Evolutionary conservation across 371 early-diverging fungal genomes (phyloP).

Genomic region (Batrachochytrium dendrobatidis): DNA sequence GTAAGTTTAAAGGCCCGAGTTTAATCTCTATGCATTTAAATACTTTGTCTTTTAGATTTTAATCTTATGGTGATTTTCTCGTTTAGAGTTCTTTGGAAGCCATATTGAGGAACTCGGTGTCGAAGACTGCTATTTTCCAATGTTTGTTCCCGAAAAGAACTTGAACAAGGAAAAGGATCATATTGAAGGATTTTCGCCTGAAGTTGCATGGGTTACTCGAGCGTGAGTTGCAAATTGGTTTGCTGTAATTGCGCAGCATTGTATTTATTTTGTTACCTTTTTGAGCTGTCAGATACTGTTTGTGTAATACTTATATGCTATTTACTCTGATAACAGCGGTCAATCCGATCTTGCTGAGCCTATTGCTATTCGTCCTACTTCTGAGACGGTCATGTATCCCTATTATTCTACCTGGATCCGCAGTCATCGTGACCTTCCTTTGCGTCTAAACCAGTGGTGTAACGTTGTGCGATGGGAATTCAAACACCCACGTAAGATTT

Average conservation of each 20-base stretch:
- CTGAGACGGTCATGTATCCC: constrained; percentile 99
- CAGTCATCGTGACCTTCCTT: constrained; percentile 97
- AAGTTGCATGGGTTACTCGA: constrained; percentile 99
- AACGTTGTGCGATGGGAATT: constrained; percentile 99
- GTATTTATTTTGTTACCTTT: no score
- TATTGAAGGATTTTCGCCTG: constrained; percentile 99
- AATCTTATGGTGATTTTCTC: not conserved
- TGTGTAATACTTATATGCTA: no score
- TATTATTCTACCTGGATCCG: constrained; percentile 98
- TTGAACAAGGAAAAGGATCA: constrained; percentile 99
- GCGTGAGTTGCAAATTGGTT: constrained; percentile 53
- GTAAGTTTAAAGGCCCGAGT: constrained; percentile 32
- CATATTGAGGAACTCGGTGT: constrained; percentile 92
- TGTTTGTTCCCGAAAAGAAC: constrained; percentile 92
- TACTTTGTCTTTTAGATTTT: no score
- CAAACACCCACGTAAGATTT: constrained; percentile 89
- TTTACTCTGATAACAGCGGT: constrained; percentile 66
- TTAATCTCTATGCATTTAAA: no score
- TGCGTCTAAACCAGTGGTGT: constrained; percentile 99
- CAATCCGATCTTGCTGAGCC: constrained; percentile 90
- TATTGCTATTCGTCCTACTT: constrained; percentile 99
- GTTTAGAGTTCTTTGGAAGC: constrained; percentile 80
- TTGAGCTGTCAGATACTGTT: no score
- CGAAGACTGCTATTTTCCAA: constrained; percentile 98
- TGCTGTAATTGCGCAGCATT: not conserved